A percentile compares a stretch with the other conserved stretches of the same genome.
phyloP scores from a whole-genome alignment of 257 asterid genomes.

The Ocimum tenuiflorum region DNA sequence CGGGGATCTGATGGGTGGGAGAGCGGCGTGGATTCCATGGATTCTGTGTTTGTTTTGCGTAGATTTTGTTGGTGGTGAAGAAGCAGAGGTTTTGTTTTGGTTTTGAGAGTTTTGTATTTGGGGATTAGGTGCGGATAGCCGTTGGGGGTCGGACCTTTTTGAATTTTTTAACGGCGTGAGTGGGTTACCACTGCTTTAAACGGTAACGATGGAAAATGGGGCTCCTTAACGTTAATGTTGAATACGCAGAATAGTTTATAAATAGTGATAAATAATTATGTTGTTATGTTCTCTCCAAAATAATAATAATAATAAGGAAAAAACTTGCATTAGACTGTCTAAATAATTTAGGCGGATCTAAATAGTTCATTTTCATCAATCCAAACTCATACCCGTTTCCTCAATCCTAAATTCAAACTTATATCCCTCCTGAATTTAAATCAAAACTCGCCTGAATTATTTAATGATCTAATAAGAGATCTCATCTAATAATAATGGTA shows the following conservation, averaged over 20 bases:
- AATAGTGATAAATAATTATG: no score
- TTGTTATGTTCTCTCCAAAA: no score
- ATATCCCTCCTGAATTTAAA: no score
- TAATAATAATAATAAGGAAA: no score
- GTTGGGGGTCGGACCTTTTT: conserved; percentile 31
- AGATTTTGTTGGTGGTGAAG: neutral
- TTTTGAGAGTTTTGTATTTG: neutral
- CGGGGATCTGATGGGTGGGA: conserved; percentile 46
- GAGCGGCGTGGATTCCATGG: conserved; percentile 58
- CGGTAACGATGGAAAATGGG: conserved; percentile 28
- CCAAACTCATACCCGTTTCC: no score
- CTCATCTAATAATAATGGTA: no score
- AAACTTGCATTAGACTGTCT: no score
- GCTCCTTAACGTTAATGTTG: neutral
- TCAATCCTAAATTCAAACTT: no score
- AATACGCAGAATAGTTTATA: neutral
- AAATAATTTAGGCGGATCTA: no score
- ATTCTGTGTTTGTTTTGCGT: neutral
- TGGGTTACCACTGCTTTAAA: conserved; percentile 25
- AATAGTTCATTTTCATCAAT: no score
- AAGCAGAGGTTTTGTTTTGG: neutral
- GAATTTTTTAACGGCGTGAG: conserved; percentile 25
- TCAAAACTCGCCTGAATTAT: no score
- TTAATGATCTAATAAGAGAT: no score
- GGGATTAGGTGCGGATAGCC: conserved; percentile 41